Conservation (phyloP, 495 filamentous ascomycete genomes). For the Aspergillus saccharolyticus region DNA sequence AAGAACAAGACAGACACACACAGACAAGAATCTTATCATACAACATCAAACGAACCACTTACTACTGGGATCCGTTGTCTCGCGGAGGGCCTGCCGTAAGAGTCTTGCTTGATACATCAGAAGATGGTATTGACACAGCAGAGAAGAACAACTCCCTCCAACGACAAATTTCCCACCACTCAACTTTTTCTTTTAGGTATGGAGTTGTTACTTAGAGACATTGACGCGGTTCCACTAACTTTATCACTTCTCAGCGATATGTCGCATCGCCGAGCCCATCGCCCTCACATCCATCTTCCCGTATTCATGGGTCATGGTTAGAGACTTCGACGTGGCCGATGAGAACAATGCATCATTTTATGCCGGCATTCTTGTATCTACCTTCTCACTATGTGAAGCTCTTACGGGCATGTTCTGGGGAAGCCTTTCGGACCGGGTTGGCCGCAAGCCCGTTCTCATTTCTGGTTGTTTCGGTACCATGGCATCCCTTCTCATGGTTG, state of each 20-base stretch:
- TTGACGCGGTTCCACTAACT: constrained; percentile 3
- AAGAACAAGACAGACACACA: not conserved
- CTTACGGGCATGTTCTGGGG: constrained; percentile 85
- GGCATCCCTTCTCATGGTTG: constrained; percentile 72
- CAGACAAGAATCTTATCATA: not conserved
- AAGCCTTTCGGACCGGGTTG: constrained; percentile 70
- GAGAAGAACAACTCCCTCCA: constrained; percentile 36
- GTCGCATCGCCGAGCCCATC: constrained; percentile 82
- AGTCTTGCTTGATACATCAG: constrained; percentile 36
- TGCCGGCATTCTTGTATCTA: constrained; percentile 79
- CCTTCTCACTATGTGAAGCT: constrained; percentile 76
- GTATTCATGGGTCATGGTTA: constrained; percentile 81
- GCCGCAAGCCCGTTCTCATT: constrained; percentile 78
- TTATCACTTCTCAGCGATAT: constrained; percentile 51
- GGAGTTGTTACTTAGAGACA: constrained; percentile 11
- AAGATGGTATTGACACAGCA: constrained; percentile 51
- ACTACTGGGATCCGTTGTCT: constrained; percentile 12
- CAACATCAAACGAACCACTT: constrained; percentile 3
- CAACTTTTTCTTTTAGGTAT: constrained; percentile 71
- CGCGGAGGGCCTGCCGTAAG: constrained; percentile 44
- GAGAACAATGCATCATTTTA: constrained; percentile 72
- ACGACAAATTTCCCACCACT: constrained; percentile 59
- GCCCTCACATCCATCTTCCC: constrained; percentile 84
- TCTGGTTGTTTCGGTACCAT: constrained; percentile 77
- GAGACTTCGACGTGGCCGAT: constrained; percentile 63